Conservation (phyloP, 805 yeast species). For the Pichia paraexigua region DNA sequence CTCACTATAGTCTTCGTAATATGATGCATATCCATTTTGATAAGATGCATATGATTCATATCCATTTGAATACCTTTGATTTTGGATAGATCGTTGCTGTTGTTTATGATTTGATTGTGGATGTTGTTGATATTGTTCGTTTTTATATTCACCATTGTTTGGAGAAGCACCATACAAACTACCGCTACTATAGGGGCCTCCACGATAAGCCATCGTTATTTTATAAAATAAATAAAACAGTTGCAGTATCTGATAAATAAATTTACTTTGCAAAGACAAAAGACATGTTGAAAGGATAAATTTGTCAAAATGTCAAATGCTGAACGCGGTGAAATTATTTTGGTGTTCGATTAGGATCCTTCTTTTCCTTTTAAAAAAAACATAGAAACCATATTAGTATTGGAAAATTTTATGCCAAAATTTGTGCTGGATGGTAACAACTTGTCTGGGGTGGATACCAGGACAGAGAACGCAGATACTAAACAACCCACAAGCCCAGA, state of each 20-base stretch:
- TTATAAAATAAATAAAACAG: background rate
- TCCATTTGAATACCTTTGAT: background rate
- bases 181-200: background rate
- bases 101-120: background rate
- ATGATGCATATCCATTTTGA: background rate
- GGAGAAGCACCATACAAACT: background rate
- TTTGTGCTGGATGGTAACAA: background rate
- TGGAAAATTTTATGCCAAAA: background rate
- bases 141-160: background rate
- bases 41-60: background rate
- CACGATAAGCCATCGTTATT: conserved; percentile 4
- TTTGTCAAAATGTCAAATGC: background rate
- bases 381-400: no score
- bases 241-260: background rate
- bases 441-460: background rate
- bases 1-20: background rate
- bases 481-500: conserved; percentile 9
- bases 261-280: background rate
- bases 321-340: background rate
- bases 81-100: background rate
- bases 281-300: background rate
- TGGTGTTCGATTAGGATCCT: background rate
- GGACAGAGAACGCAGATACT: background rate
- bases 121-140: background rate
- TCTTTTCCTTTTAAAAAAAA: background rate